phyloP scores from a whole-genome alignment of 768 basidiomycete genomes.

The Podaxis sp. region DNA sequence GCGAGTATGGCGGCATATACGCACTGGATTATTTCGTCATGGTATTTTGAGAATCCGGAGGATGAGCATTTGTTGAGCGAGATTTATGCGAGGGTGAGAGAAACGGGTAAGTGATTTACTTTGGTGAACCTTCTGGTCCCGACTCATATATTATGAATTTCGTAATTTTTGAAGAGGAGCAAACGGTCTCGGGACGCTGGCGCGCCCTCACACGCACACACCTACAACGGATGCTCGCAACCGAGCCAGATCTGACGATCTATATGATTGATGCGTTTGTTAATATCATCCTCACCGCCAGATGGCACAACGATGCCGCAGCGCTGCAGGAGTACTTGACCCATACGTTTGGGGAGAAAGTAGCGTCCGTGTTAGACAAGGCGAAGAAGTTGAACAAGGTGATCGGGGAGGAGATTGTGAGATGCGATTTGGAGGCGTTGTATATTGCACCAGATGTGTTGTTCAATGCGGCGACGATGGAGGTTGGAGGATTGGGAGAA shows the following conservation, averaged over 20 bases:
- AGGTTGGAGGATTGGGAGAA: conserved; percentile 30
- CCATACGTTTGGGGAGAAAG: conserved; percentile 41
- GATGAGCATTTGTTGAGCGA: conserved; percentile 44
- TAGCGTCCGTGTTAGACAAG: conserved; percentile 41
- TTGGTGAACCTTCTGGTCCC: background rate
- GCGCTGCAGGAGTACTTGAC: conserved; percentile 39
- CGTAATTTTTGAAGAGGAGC: conserved; percentile 37
- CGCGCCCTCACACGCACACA: conserved; percentile 53
- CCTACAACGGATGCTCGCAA: conserved; percentile 37
- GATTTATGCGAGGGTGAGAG: conserved; percentile 40
- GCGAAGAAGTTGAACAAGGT: conserved; percentile 55
- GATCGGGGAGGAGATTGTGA: conserved; percentile 58
- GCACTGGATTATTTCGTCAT: conserved; percentile 50
- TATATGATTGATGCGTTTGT: conserved; percentile 39
- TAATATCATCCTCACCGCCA: conserved; percentile 42
- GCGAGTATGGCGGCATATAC: conserved; percentile 45
- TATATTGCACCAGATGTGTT: conserved; percentile 41
- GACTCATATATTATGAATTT: background rate
- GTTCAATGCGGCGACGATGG: conserved; percentile 45
- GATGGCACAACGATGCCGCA: conserved; percentile 20
- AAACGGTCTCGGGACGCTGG: conserved; percentile 56
- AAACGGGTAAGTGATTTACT: conserved; percentile 34
- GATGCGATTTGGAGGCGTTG: conserved; percentile 54
- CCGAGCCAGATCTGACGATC: conserved; percentile 34
- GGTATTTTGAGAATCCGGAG: conserved; percentile 51